Conservation (phyloP, 78 protist species). For the Polysphondylium violaceum region DNA sequence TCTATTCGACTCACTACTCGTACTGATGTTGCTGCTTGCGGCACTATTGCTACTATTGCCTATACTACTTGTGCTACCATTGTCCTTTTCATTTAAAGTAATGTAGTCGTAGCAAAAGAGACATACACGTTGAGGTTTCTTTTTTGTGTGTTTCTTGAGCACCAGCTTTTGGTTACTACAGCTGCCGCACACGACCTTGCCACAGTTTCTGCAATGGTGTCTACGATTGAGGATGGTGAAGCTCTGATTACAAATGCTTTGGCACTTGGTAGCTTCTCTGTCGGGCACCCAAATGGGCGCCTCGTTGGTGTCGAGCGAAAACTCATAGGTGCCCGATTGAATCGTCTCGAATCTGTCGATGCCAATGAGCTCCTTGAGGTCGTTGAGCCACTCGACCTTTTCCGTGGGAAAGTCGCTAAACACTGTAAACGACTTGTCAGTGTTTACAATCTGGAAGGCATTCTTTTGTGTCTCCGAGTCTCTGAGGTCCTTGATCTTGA, state of each 20-base stretch:
- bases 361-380: conserved; percentile 23
- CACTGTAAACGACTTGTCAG: conserved; percentile 78
- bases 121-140: conserved; percentile 70
- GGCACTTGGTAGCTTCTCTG: conserved; percentile 62
- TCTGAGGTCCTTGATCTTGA: conserved; percentile 56
- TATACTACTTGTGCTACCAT: no score
- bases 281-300: conserved; percentile 82
- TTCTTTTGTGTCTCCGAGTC: conserved; percentile 75
- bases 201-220: conserved; percentile 85
- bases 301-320: conserved; percentile 19
- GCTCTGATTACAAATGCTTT: conserved; percentile 73
- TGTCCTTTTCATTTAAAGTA: conserved; percentile 30
- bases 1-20: background rate
- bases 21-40: no score
- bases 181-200: conserved; percentile 79
- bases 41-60: no score
- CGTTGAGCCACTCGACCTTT: conserved; percentile 67
- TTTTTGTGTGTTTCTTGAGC: conserved; percentile 21
- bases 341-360: background rate
- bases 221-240: conserved; percentile 77
- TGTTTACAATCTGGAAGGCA: conserved; percentile 68
- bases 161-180: conserved; percentile 65
- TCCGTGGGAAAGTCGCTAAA: conserved; percentile 55
- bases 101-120: conserved; percentile 63
- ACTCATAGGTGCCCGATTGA: background rate